Conservation (phyloP, 1,139 yeast species). For the Hanseniaspora sp. region DNA sequence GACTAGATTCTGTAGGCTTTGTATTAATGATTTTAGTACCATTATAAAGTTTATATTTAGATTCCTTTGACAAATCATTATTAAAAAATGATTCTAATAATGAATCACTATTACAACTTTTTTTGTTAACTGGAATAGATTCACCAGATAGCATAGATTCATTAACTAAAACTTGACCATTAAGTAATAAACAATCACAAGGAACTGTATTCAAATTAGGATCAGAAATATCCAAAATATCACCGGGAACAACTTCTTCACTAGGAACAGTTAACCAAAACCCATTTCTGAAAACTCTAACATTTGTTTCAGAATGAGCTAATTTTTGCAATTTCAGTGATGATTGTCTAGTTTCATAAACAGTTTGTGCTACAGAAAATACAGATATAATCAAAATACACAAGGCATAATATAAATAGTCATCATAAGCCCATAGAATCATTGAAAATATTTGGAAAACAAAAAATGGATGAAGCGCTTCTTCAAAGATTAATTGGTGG, state of each 20-base stretch:
- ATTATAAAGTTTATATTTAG: slow-evolving; percentile 67
- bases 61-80: slow-evolving; percentile 20
- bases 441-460: slow-evolving; percentile 88
- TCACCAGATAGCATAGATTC: slow-evolving; percentile 97
- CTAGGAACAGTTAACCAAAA: slow-evolving; percentile 83
- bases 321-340: slow-evolving; percentile 61
- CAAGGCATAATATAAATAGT: slow-evolving; percentile 82
- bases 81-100: slow-evolving; percentile 30
- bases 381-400: slow-evolving; percentile 83
- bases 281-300: slow-evolving; percentile 83
- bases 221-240: slow-evolving; percentile 79
- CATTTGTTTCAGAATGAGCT: slow-evolving; percentile 63
- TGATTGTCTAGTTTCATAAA: slow-evolving; percentile 72
- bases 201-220: slow-evolving; percentile 67
- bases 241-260: slow-evolving; percentile 89
- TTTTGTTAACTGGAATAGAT: slow-evolving; percentile 87
- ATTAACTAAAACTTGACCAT: slow-evolving; percentile 89
- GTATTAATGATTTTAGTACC: slow-evolving; percentile 85
- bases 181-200: slow-evolving; percentile 73
- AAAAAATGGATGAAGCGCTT: slow-evolving; percentile 88
- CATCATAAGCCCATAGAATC: slow-evolving; percentile 80
- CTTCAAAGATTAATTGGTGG: slow-evolving; percentile 60
- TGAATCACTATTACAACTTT: slow-evolving; percentile 46
- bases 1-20: slow-evolving; percentile 43
- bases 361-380: slow-evolving; percentile 64